These are phyloP conservation scores for Neurospora sp. DNA, from an alignment of 495 filamentous ascomycete species.

Conservation along the genomic window DNA sequence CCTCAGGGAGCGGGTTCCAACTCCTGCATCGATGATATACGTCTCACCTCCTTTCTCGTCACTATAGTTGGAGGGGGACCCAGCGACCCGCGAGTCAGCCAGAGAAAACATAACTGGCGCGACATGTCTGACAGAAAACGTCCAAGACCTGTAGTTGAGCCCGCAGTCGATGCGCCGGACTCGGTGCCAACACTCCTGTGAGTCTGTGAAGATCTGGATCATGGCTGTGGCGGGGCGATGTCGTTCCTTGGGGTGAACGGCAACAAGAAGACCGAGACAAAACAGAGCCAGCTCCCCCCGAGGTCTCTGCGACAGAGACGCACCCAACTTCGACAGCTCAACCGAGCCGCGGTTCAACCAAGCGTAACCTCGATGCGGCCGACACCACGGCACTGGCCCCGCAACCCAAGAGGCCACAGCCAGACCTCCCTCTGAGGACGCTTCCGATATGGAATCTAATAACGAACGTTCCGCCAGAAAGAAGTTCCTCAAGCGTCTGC, in stretches of 20 bases:
- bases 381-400: neutral
- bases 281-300: neutral
- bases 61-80: too few species aligned
- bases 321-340: neutral
- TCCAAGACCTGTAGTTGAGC: neutral
- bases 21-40: too few species aligned
- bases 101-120: neutral
- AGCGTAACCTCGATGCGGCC: neutral
- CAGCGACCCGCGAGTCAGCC: too few species aligned
- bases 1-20: too few species aligned
- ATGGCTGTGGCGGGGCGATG: neutral
- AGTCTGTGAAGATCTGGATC: neutral
- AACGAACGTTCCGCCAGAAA: slow-evolving; percentile 35
- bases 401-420: too few species aligned
- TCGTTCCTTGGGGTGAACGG: neutral
- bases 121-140: neutral
- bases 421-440: too few species aligned
- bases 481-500: slow-evolving; percentile 49
- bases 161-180: neutral
- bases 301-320: too few species aligned
- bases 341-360: neutral
- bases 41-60: too few species aligned
- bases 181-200: neutral
- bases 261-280: neutral
- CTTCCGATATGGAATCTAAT: slow-evolving; percentile 44